phyloP scores from a whole-genome alignment of 305 asterid species.

The Solanum hybrid region DNA sequence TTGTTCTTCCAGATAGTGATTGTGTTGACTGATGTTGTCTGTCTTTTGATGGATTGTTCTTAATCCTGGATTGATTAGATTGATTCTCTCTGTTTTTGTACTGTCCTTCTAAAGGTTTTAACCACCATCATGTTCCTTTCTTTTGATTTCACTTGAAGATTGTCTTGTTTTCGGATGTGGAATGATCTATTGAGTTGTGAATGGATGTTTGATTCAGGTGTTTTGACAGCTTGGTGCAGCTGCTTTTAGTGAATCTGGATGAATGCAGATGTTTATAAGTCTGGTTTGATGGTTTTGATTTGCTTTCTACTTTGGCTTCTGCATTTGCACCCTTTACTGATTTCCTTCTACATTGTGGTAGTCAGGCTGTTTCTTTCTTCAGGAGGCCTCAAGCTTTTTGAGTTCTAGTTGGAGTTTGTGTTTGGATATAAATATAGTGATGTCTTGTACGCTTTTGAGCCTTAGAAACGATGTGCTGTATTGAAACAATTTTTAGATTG shows the following conservation, averaged over 20 bases:
- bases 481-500: background rate
- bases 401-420: background rate
- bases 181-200: slow-evolving; percentile 41
- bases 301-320: slow-evolving; percentile 63
- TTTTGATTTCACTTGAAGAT: background rate
- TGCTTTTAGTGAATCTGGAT: slow-evolving; percentile 63
- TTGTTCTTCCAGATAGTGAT: background rate
- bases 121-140: background rate
- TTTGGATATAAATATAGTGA: background rate
- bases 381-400: background rate
- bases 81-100: background rate
- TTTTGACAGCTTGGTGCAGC: slow-evolving; percentile 63
- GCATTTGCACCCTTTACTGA: slow-evolving; percentile 39
- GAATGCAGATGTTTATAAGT: slow-evolving; percentile 49
- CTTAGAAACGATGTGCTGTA: background rate
- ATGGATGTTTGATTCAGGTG: slow-evolving; percentile 69
- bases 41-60: background rate
- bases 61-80: background rate
- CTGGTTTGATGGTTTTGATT: slow-evolving; percentile 70
- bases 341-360: slow-evolving; percentile 7
- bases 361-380: background rate
- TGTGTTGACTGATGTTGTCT: background rate
- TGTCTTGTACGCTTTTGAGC: background rate
- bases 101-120: background rate
- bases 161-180: slow-evolving; percentile 21